phyloP scores from a whole-genome alignment of 176 grass and related monocot genomes.

The Eleusine coracana region DNA sequence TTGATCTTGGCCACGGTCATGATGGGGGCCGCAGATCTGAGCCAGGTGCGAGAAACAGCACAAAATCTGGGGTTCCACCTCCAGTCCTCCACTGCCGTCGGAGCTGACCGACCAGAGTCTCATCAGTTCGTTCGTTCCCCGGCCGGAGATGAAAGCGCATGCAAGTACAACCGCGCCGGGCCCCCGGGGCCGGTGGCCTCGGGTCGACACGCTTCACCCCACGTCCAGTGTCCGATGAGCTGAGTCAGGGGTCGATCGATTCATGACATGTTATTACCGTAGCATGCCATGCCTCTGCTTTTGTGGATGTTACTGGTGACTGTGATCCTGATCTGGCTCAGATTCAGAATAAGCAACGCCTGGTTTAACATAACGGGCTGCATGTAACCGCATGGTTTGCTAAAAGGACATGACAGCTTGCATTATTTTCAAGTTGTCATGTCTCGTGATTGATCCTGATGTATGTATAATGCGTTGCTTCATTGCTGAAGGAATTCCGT shows the following conservation, averaged over 20 bases:
- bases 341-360: neutral
- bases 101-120: too few relatives aligned
- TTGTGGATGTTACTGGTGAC: neutral
- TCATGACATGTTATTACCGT: neutral
- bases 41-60: too few relatives aligned
- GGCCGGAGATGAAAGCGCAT: neutral
- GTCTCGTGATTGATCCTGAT: neutral
- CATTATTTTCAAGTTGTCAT: neutral
- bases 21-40: too few relatives aligned
- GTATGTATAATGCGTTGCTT: too few relatives aligned
- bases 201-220: neutral
- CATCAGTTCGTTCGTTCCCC: neutral
- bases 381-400: too few relatives aligned
- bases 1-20: too few relatives aligned
- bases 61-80: neutral
- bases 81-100: too few relatives aligned
- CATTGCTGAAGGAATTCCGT: too few relatives aligned
- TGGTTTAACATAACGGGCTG: neutral
- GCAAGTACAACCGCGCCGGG: too few relatives aligned
- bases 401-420: too few relatives aligned
- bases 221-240: conserved; percentile 16
- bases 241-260: neutral
- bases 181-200: neutral
- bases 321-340: neutral
- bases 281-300: neutral